A percentile compares a stretch with the other conserved stretches of the same genome.
Evolutionary conservation across 1,284 basidiomycete genomes (phyloP).

Genomic region (Laetiporus sulphureus): DNA sequence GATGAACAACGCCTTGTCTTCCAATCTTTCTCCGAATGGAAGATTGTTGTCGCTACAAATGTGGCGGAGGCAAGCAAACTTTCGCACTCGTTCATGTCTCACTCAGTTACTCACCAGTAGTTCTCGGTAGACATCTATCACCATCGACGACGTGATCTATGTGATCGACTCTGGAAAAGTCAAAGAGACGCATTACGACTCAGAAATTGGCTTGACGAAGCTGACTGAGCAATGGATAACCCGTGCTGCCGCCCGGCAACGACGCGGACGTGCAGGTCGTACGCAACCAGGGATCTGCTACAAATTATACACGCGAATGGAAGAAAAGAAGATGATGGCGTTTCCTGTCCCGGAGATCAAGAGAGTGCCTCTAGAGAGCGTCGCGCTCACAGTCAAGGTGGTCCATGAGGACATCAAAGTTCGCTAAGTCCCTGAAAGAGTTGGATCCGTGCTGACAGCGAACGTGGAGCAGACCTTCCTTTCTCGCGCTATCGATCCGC

Average conservation of each 20-base stretch:
- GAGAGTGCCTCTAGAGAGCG: slow-evolving; percentile 81
- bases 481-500: slow-evolving; percentile 78
- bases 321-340: slow-evolving; percentile 62
- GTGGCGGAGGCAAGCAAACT: slow-evolving; percentile 62
- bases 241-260: slow-evolving; percentile 77
- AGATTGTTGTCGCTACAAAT: slow-evolving; percentile 87
- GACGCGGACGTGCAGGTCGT: slow-evolving; percentile 87
- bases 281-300: slow-evolving; percentile 80
- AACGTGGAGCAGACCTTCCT: slow-evolving; percentile 53
- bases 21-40: slow-evolving; percentile 59
- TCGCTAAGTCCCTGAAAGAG: no score
- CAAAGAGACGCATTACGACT: slow-evolving; percentile 85
- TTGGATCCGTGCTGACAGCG: slow-evolving; percentile 77
- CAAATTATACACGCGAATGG: slow-evolving; percentile 78
- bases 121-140: slow-evolving; percentile 77
- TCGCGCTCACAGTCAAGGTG: slow-evolving; percentile 81
- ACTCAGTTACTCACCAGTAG: not conserved
- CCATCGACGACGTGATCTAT: slow-evolving; percentile 86
- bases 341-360: slow-evolving; percentile 87
- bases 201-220: slow-evolving; percentile 68
- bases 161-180: slow-evolving; percentile 86
- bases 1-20: slow-evolving; percentile 86
- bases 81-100: no score
- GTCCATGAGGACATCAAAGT: slow-evolving; percentile 80
- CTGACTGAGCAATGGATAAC: slow-evolving; percentile 80